Percentiles rank a stretch among this genome's conserved stretches.
These are phyloP conservation scores for Mrakia blollopis DNA, from an alignment of 768 basidiomycete genomes.

Conservation along the genomic window DNA sequence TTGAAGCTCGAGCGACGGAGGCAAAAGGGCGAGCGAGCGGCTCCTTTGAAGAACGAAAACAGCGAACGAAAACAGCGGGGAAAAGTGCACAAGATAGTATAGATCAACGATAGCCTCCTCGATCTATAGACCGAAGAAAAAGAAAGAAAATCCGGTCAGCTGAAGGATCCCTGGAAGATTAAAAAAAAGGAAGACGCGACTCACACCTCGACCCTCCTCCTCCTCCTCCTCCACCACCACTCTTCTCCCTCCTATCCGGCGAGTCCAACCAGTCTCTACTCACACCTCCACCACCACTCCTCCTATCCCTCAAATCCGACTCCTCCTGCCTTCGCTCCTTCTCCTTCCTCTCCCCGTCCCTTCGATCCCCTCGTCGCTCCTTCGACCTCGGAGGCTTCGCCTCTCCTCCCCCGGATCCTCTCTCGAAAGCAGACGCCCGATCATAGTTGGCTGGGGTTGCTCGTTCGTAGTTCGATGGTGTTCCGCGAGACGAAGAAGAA, in stretches of 20 bases:
- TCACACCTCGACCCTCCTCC: slow-evolving; percentile 12
- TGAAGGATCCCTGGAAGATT: background rate
- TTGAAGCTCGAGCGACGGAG: no score
- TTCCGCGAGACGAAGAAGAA: background rate
- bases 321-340: slow-evolving; percentile 6
- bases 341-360: slow-evolving; percentile 18
- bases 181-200: background rate
- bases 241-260: slow-evolving; percentile 16
- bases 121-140: background rate
- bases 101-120: slow-evolving; percentile 11
- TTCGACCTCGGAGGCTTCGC: background rate
- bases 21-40: background rate
- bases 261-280: slow-evolving; percentile 21
- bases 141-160: background rate
- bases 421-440: background rate
- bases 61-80: no score
- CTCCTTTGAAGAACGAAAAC: no score
- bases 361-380: background rate
- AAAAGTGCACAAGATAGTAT: background rate
- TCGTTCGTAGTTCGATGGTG: background rate
- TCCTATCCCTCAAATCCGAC: background rate
- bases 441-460: background rate
- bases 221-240: slow-evolving; percentile 4
- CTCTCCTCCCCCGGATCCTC: background rate
- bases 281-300: background rate